These are phyloP conservation scores for Penicillium subrubescens DNA, from an alignment of 495 filamentous ascomycete species.

Conservation along the genomic window DNA sequence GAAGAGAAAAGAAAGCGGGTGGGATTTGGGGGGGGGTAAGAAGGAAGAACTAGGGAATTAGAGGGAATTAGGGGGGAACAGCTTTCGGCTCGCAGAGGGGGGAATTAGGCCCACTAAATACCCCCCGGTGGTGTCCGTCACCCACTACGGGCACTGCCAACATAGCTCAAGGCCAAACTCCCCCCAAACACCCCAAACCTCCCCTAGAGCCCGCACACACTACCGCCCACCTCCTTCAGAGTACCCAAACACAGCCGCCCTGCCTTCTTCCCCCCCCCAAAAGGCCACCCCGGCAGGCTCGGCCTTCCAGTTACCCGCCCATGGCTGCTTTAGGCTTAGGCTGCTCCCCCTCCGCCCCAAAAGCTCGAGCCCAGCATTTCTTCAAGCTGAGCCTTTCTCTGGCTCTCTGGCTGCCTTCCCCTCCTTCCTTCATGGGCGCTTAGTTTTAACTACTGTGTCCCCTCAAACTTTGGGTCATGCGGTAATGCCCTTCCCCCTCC, in stretches of 20 bases:
- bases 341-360: background rate
- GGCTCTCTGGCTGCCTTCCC: background rate
- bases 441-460: too few relatives aligned
- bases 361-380: background rate
- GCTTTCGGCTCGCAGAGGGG: constrained; percentile 10
- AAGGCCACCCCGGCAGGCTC: constrained; percentile 12
- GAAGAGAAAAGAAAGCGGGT: constrained; percentile 16
- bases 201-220: background rate
- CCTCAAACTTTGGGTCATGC: constrained; percentile 2
- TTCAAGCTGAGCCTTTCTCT: background rate
- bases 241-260: background rate
- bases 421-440: background rate
- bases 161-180: background rate
- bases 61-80: constrained; percentile 3
- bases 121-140: background rate
- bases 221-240: background rate
- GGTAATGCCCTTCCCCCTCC: background rate
- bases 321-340: constrained; percentile 35
- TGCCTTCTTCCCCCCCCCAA: constrained; percentile 2
- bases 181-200: background rate
- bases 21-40: constrained; percentile 4
- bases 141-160: background rate
- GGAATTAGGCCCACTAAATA: constrained; percentile 23
- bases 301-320: background rate
- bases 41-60: too few relatives aligned